A percentile compares a stretch with the other conserved stretches of the same genome.
phyloP scores from a whole-genome alignment of 2,329 filamentous ascomycete genomes.

The Claviceps humidiphila region DNA sequence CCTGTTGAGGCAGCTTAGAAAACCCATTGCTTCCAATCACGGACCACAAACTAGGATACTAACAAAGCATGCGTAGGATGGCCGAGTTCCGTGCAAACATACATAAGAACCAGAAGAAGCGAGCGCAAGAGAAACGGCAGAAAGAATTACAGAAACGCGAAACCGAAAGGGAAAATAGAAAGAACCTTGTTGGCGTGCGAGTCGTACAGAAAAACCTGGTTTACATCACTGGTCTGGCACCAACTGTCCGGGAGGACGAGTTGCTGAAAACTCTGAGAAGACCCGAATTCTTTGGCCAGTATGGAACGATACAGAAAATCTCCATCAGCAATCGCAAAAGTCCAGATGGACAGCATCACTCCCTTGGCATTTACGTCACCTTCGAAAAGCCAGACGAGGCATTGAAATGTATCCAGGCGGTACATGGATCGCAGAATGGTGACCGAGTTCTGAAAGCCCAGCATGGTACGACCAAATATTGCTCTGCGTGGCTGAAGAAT shows the following conservation, averaged over 20 bases:
- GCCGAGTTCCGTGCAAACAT: constrained; percentile 65
- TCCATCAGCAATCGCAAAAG: constrained; percentile 93
- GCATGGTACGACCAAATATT: constrained; percentile 92
- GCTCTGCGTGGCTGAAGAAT: constrained; percentile 88
- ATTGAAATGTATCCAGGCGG: constrained; percentile 74
- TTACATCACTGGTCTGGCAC: constrained; percentile 90
- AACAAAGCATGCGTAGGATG: constrained; percentile 33
- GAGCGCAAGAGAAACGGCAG: constrained; percentile 67
- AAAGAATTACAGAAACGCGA: constrained; percentile 95
- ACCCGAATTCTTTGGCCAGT: constrained; percentile 92
- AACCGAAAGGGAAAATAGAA: constrained; percentile 87
- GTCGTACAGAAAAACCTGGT: constrained; percentile 98
- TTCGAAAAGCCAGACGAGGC: constrained; percentile 89
- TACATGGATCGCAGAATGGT: constrained; percentile 85
- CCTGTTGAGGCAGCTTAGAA: background rate
- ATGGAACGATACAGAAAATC: constrained; percentile 96
- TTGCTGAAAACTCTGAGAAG: constrained; percentile 81
- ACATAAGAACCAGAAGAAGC: constrained; percentile 85
- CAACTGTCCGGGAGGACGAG: constrained; percentile 83
- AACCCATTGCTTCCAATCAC: background rate
- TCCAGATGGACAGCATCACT: constrained; percentile 62
- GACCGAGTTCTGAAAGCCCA: constrained; percentile 71
- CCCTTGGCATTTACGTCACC: constrained; percentile 95
- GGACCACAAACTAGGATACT: background rate
- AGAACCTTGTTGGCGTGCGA: constrained; percentile 86